phyloP scores from a whole-genome alignment of 2,329 filamentous ascomycete genomes.

The Dactylellina leptospora region DNA sequence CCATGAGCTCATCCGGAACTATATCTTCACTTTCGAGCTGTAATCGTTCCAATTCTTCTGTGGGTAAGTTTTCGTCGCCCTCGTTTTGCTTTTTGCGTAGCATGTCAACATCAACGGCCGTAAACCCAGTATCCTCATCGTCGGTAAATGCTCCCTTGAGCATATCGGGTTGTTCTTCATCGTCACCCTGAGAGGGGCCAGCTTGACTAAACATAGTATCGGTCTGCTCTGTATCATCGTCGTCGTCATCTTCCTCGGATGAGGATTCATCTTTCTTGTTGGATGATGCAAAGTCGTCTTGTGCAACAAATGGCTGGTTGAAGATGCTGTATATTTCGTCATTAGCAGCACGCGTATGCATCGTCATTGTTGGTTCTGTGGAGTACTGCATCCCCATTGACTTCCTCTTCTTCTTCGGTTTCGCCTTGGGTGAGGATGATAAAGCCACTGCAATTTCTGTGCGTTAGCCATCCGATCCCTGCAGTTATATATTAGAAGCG shows the following conservation, averaged over 20 bases:
- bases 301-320: slow-evolving; percentile 76
- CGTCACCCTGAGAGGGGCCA: slow-evolving; percentile 58
- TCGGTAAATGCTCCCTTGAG: slow-evolving; percentile 40
- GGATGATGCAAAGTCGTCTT: slow-evolving; percentile 62
- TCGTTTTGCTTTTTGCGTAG: slow-evolving; percentile 58
- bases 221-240: slow-evolving; percentile 59
- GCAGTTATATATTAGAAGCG: neutral
- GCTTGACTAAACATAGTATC: slow-evolving; percentile 58
- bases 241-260: slow-evolving; percentile 59
- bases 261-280: slow-evolving; percentile 69
- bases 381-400: slow-evolving; percentile 55
- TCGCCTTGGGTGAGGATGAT: slow-evolving; percentile 61
- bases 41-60: slow-evolving; percentile 57
- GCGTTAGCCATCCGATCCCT: neutral
- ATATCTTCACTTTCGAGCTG: slow-evolving; percentile 53
- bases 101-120: slow-evolving; percentile 58
- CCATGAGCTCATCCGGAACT: slow-evolving; percentile 58
- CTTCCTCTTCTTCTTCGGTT: slow-evolving; percentile 77
- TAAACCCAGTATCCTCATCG: slow-evolving; percentile 46
- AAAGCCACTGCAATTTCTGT: slow-evolving; percentile 11
- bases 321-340: slow-evolving; percentile 98
- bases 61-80: slow-evolving; percentile 58
- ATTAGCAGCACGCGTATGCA: slow-evolving; percentile 92
- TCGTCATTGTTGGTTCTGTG: slow-evolving; percentile 84
- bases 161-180: slow-evolving; percentile 50